These are phyloP conservation scores for Byssothecium circinans DNA, from an alignment of 2,329 filamentous ascomycete genomes.

Conservation along the genomic window DNA sequence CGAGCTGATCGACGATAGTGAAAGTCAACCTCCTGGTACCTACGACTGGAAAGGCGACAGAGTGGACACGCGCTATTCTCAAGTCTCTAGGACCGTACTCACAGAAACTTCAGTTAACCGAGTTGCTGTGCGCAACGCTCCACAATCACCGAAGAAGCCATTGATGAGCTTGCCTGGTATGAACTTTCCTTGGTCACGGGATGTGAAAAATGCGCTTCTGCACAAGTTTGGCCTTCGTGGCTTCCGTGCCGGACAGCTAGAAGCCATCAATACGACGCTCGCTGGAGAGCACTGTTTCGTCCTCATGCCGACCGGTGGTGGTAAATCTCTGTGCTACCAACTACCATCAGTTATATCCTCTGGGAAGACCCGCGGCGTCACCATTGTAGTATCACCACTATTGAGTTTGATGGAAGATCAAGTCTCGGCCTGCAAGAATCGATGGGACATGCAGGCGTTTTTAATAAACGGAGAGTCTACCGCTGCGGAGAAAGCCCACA, in stretches of 20 bases:
- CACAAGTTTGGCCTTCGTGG: constrained; percentile 81
- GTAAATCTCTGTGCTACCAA: constrained; percentile 96
- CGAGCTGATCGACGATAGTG: constrained; percentile 47
- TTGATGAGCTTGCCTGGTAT: constrained; percentile 30
- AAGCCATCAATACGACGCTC: constrained; percentile 93
- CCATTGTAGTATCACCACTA: constrained; percentile 90
- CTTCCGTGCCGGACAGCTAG: constrained; percentile 88
- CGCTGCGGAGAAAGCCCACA: constrained; percentile 62
- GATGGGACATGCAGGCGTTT: constrained; percentile 75
- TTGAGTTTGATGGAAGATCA: constrained; percentile 98
- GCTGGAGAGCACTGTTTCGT: constrained; percentile 88
- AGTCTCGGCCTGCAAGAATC: constrained; percentile 72
- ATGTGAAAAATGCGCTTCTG: constrained; percentile 78
- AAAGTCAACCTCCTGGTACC: constrained; percentile 36
- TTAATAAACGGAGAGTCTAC: constrained; percentile 78
- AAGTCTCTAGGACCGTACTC: constrained; percentile 28
- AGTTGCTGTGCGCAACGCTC: constrained; percentile 15
- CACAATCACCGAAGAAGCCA: constrained; percentile 32
- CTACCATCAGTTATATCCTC: constrained; percentile 81
- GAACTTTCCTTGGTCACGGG: constrained; percentile 72
- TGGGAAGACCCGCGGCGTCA: constrained; percentile 82
- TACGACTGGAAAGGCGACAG: constrained; percentile 36
- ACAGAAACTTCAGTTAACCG: constrained; percentile 34
- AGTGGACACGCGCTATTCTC: constrained; percentile 15
- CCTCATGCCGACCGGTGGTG: constrained; percentile 95